These are phyloP conservation scores for Botrytis byssoidea DNA, from an alignment of 2,329 filamentous ascomycete genomes.

Conservation along the genomic window DNA sequence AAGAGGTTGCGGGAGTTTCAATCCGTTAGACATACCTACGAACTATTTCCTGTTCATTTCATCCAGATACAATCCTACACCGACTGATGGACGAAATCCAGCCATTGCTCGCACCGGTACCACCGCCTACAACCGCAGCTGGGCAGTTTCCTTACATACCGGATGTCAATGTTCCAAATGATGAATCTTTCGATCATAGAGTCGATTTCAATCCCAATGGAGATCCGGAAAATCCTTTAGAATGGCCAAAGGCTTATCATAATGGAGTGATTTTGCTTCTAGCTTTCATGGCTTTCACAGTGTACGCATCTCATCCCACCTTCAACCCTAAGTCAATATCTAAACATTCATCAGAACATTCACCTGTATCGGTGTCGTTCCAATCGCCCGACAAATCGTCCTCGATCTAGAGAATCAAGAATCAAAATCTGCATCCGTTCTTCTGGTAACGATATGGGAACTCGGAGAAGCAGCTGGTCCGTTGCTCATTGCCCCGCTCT, in stretches of 20 bases:
- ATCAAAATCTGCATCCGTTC: constrained; percentile 24
- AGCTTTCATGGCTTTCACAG: constrained; percentile 55
- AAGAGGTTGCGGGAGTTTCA: no score
- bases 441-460: constrained; percentile 50
- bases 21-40: background rate
- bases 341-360: constrained; percentile 47
- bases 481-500: constrained; percentile 46
- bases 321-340: background rate
- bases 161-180: constrained; percentile 9
- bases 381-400: constrained; percentile 52
- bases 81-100: constrained; percentile 41
- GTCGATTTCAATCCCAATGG: constrained; percentile 48
- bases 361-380: constrained; percentile 56
- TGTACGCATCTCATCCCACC: constrained; percentile 42
- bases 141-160: constrained; percentile 6
- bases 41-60: background rate
- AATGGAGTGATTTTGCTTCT: constrained; percentile 54
- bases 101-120: constrained; percentile 27
- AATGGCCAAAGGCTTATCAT: constrained; percentile 54
- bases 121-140: background rate
- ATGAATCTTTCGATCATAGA: constrained; percentile 24
- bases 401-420: constrained; percentile 44
- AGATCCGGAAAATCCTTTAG: constrained; percentile 52
- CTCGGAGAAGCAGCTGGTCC: constrained; percentile 48
- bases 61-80: background rate